A percentile compares a stretch with the other conserved stretches of the same genome.
phyloP scores from a whole-genome alignment of 2,329 filamentous ascomycete genomes.

The Dactylellina leptospora region DNA sequence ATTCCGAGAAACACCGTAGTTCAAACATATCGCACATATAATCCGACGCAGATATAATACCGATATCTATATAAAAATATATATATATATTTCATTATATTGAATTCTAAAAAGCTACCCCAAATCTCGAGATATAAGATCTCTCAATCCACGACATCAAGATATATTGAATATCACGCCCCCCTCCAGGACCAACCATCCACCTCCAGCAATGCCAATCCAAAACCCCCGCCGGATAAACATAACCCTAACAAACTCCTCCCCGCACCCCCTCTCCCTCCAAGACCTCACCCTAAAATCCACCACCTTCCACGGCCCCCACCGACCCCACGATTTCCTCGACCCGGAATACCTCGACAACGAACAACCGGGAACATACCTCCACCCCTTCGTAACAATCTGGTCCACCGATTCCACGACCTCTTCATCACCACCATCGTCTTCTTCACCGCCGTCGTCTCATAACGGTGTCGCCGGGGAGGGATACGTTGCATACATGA shows the following conservation, averaged over 20 bases:
- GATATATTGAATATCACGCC: no score
- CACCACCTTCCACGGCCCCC: background rate
- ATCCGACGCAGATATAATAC: no score
- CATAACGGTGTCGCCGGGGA: no score
- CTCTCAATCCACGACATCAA: no score
- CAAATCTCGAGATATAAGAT: no score
- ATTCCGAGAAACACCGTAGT: no score
- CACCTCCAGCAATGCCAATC: background rate
- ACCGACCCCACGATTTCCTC: background rate
- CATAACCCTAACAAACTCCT: background rate
- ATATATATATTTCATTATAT: no score
- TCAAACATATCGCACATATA: no score
- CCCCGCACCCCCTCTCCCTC: background rate
- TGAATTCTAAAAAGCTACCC: no score
- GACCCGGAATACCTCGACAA: background rate
- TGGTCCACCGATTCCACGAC: no score
- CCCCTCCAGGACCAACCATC: background rate
- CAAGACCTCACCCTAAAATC: background rate
- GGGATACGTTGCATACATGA: background rate
- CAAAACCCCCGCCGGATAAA: background rate
- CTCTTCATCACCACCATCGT: no score
- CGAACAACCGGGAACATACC: background rate
- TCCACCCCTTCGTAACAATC: conserved; percentile 2
- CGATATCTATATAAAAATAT: no score
- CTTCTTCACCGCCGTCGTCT: background rate